Conservation (phyloP, 345 rosid genomes). For the Cardamine occulta region DNA sequence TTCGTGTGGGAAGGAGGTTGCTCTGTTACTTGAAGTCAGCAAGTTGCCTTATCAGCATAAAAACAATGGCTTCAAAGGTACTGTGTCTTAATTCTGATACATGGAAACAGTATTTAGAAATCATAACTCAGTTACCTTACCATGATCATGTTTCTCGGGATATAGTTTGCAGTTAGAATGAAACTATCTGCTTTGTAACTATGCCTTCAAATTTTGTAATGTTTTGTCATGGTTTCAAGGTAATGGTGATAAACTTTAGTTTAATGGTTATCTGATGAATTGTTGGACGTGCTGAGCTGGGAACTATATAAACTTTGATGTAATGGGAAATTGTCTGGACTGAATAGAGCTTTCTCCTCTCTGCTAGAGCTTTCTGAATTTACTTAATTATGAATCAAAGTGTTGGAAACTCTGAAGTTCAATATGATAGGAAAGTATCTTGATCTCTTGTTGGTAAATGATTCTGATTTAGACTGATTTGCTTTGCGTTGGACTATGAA, state of each 20-base stretch:
- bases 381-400: constrained; percentile 3
- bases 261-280: neutral
- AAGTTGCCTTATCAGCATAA: constrained; percentile 79
- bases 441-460: neutral
- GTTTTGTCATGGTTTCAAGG: neutral
- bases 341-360: neutral
- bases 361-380: neutral
- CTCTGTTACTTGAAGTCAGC: constrained; percentile 81
- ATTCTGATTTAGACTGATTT: neutral
- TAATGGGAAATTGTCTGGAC: neutral
- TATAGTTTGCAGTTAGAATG: too few species aligned
- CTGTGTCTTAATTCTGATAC: neutral
- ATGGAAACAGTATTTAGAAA: neutral
- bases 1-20: constrained; percentile 84
- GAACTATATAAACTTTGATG: neutral
- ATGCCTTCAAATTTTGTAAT: constrained; percentile 3
- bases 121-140: too few species aligned
- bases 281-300: neutral
- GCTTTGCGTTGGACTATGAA: neutral
- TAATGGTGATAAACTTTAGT: neutral
- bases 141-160: too few species aligned
- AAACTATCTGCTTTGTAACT: neutral
- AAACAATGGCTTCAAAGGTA: constrained; percentile 70
- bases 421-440: neutral
- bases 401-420: neutral